Base-by-base conservation (phyloP, 768 basidiomycete species). In the Naganishia friedmannii region DNA sequence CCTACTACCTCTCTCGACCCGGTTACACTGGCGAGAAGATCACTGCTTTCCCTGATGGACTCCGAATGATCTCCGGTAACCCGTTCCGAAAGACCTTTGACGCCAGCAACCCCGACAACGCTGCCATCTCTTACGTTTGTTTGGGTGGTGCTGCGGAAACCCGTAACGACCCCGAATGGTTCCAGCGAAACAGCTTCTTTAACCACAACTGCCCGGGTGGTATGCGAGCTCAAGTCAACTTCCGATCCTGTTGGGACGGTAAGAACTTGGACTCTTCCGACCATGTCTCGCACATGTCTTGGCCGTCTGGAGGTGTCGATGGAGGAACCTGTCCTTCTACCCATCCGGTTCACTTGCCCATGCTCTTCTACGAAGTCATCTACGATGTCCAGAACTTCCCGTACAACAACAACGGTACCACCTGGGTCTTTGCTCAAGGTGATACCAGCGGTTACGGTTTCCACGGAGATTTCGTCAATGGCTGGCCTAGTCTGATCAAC, bases 191-290 rank as follows among this genome's bases (percentile, higher is more conserved):
- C 71, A 74, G 54, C 56, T 81, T 82, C 75, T 81, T 82, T 77
- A 58, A 74, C 23, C 79, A 80, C 68, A 77, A 78, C 68, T 83
- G 82, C 74, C 77, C 81, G 2, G 67, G 76, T 26, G 79, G 79
- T 45, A 77, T 83, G 75, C 65, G 82, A 53, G 77, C 78, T 39
- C 81, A 83, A 73, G 78, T 82, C 71, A 78, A 80, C 72, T 83
- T 83, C 76, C 78, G 80, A n/a, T 71, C 72, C 0, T 83, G 80
- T 74, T 82, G 82, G 81, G 76, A 83, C 67, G 83, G 83, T 48
- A 73, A 76, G 45, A 74, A 80, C 70, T 77, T 82, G 23, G 78
- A 81, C 66, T 81, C 78, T 29, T 63, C 78, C 34, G 74, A 79
- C 32, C 82, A 83, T 72, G 69, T 69, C 57, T 78, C 77, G 0